Evolutionary conservation across 805 yeast species (phyloP), one percentile per base, ranked within the genome.

Genomic region (Starmera quercuum): DNA sequence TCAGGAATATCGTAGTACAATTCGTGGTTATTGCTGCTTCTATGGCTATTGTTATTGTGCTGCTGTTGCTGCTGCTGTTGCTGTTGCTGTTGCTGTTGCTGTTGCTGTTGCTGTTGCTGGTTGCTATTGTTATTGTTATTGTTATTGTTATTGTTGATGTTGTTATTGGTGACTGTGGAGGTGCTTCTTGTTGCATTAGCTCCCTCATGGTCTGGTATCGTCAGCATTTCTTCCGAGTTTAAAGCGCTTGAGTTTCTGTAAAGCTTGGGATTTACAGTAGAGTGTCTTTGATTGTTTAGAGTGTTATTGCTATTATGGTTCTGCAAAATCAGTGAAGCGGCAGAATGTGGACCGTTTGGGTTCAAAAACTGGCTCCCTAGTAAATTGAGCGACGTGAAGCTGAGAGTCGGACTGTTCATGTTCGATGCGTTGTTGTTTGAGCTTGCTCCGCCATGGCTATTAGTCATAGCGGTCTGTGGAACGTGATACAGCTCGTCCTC

Each of bases 401-500:
- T n/a, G n/a, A n/a, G 14, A 2, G 17, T 13, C 11, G 31, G 11
- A 13, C 6, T 14, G 10, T 11, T 8, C 6, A 25, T 19, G 2
- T 6, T 20, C 11, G 23, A 15, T n/a, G 19, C 16, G 33, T 14
- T 18, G 43, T 31, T 41, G 29, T 34, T 33, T 11, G 42, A 31
- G 24, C 31, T 32, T 19, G 31, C 42, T 29, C 41, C 40, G 31
- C 38, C 45, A 42, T n/a, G n/a, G n/a, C n/a, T n/a, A n/a, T n/a
- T n/a, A n/a, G n/a, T n/a, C n/a, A n/a, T n/a, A n/a, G n/a, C n/a
- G n/a, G 16, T 20, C 3, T 20, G 16, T 26, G 39, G 51, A 22
- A 46, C 39, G 31, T 64, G 69, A 42, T 73, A 73, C 20, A 75
- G 55, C 39, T 75, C 82, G 35, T 75, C 81, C 40, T 75, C 81